Conservation (phyloP, 352 stramenopile genomes). For the Globisporangium carolinianum region DNA sequence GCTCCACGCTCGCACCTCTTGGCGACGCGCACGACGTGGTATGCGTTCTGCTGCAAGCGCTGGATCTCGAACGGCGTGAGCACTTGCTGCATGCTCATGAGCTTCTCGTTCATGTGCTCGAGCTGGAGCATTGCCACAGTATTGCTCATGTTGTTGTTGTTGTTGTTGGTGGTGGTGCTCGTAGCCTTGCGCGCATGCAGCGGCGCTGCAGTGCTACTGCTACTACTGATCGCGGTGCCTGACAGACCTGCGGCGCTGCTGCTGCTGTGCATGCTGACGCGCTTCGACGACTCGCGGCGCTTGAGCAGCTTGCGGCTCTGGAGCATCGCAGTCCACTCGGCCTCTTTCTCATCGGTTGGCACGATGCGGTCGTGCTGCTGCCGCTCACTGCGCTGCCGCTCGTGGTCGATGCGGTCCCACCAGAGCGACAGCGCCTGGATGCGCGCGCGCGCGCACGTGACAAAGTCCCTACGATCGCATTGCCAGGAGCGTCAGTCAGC, state of each 20-base stretch:
- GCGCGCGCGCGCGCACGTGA: slow-evolving; percentile 48
- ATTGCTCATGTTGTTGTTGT: slow-evolving; percentile 2
- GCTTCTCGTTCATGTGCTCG: slow-evolving; percentile 50
- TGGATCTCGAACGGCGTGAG: slow-evolving; percentile 73
- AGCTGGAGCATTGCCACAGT: slow-evolving; percentile 23
- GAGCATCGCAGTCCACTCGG: slow-evolving; percentile 15
- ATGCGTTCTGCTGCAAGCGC: slow-evolving; percentile 48
- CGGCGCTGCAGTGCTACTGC: slow-evolving; percentile 1
- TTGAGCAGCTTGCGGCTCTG: slow-evolving; percentile 11
- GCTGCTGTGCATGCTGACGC: not conserved
- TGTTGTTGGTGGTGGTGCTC: not conserved
- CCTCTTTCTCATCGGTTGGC: slow-evolving; percentile 31
- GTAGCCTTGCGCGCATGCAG: not conserved
- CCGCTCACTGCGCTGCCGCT: slow-evolving; percentile 55
- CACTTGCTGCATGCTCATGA: slow-evolving; percentile 70
- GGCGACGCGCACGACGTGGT: slow-evolving; percentile 60
- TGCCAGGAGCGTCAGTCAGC: not conserved
- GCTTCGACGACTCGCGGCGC: not conserved
- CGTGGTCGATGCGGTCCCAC: slow-evolving; percentile 59
- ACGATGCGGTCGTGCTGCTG: slow-evolving; percentile 26
- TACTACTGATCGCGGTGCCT: not conserved
- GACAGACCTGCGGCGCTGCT: slow-evolving; percentile 2
- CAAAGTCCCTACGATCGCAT: slow-evolving; percentile 21
- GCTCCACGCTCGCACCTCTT: slow-evolving; percentile 28
- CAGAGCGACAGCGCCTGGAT: slow-evolving; percentile 44